Percentiles rank a stretch among this genome's conserved stretches.
These are phyloP conservation scores for Pseudogymnoascus sp. DNA, from an alignment of 2,329 filamentous ascomycete genomes.

Conservation along the genomic window DNA sequence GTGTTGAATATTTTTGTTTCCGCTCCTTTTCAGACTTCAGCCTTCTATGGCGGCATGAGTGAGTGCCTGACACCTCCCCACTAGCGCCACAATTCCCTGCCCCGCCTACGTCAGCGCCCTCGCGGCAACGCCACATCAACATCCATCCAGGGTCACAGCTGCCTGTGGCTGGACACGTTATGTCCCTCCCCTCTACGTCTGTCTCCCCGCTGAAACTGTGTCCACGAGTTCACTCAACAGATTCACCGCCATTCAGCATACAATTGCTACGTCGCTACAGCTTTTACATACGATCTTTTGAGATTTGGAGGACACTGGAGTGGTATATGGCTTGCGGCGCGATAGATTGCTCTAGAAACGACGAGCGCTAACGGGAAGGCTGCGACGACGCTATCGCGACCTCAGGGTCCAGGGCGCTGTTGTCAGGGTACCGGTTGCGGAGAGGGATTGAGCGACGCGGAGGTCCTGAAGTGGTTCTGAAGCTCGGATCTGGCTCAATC, in stretches of 20 bases:
- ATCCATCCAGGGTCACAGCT: slow-evolving; percentile 1
- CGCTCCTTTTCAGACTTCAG: background rate
- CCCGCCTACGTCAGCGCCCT: slow-evolving; percentile 4
- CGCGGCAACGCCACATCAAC: background rate
- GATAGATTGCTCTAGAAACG: background rate
- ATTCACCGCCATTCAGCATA: background rate
- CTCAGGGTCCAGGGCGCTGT: background rate
- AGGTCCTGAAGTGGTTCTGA: background rate
- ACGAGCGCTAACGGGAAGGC: background rate
- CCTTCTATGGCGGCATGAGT: background rate
- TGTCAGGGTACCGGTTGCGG: background rate
- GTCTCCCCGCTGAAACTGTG: background rate
- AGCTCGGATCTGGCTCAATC: background rate
- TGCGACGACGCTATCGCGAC: background rate
- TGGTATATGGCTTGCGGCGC: background rate
- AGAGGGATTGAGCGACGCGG: background rate
- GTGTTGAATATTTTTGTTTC: background rate
- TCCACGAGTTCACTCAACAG: background rate
- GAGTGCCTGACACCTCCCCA: background rate
- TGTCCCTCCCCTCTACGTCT: background rate
- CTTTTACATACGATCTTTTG: background rate
- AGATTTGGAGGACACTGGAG: background rate
- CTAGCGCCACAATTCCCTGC: background rate
- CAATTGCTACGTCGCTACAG: background rate
- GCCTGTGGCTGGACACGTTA: background rate